A percentile compares a stretch with the other conserved stretches of the same genome.
phyloP scores from a whole-genome alignment of 768 basidiomycete genomes.

The Rhodosporidiobolus sp. region DNA sequence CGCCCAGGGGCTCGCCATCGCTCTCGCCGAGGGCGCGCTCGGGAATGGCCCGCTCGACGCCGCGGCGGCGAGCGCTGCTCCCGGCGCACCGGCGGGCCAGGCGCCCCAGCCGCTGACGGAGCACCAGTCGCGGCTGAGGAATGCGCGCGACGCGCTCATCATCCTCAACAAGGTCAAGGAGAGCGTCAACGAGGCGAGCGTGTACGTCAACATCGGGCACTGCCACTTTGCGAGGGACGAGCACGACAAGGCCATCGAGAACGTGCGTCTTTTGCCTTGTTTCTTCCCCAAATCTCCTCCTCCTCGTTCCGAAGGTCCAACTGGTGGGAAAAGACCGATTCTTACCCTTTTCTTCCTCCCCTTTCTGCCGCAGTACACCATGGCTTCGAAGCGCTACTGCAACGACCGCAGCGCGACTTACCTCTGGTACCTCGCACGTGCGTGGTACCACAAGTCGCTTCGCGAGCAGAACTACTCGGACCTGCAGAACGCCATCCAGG shows the following conservation, averaged over 20 bases:
- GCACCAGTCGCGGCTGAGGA: slow-evolving; percentile 60
- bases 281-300: no score
- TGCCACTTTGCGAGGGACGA: slow-evolving; percentile 90
- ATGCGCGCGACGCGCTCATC: slow-evolving; percentile 80
- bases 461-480: slow-evolving; percentile 77
- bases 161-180: slow-evolving; percentile 89
- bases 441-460: slow-evolving; percentile 91
- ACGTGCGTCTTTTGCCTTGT: slow-evolving; percentile 59
- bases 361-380: slow-evolving; percentile 68
- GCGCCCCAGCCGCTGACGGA: slow-evolving; percentile 56
- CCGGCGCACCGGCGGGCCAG: slow-evolving; percentile 55
- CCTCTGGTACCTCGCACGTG: slow-evolving; percentile 78
- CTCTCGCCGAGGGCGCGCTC: slow-evolving; percentile 85
- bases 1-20: slow-evolving; percentile 91
- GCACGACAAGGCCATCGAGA: slow-evolving; percentile 92
- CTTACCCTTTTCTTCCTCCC: not conserved
- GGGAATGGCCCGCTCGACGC: slow-evolving; percentile 52
- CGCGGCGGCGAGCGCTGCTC: slow-evolving; percentile 31
- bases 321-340: not conserved
- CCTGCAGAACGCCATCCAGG: slow-evolving; percentile 79
- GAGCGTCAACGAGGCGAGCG: slow-evolving; percentile 73
- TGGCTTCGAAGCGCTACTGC: slow-evolving; percentile 76
- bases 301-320: no score
- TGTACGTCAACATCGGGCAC: slow-evolving; percentile 94
- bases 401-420: slow-evolving; percentile 68